These are phyloP conservation scores for Paramecium bursaria DNA, from an alignment of 73 alveolate species.

Conservation along the genomic window DNA sequence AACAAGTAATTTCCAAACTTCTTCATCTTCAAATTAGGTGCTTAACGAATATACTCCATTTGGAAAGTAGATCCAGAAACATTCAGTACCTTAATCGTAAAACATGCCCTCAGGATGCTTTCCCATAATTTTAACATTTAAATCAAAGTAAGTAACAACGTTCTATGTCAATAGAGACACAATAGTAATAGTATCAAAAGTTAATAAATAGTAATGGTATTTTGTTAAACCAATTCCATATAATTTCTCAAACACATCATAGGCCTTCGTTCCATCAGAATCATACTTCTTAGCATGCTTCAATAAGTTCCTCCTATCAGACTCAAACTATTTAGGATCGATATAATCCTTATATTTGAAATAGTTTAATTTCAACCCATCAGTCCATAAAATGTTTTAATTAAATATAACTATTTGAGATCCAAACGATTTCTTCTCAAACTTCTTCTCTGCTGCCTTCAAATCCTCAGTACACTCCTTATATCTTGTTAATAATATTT, in stretches of 20 bases:
- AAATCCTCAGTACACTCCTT: background rate
- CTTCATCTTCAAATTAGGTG: slow-evolving; percentile 44
- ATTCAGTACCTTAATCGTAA: slow-evolving; percentile 39
- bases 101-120: slow-evolving; percentile 26
- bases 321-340: background rate
- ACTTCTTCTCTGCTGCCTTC: background rate
- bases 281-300: background rate
- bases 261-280: background rate
- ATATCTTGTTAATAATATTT: background rate
- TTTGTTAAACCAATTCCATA: slow-evolving; percentile 55
- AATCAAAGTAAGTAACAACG: slow-evolving; percentile 19
- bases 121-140: slow-evolving; percentile 5
- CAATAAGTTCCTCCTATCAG: background rate
- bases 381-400: background rate
- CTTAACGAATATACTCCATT: slow-evolving; percentile 17
- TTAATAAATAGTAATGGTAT: slow-evolving; percentile 54
- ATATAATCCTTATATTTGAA: no score
- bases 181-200: slow-evolving; percentile 45
- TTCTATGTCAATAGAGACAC: background rate
- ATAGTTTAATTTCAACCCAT: slow-evolving; percentile 3
- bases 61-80: slow-evolving; percentile 36
- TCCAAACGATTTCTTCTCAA: background rate
- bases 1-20: slow-evolving; percentile 20
- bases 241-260: background rate
- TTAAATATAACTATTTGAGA: background rate